Evolutionary conservation across 768 basidiomycete species (phyloP).

Genomic region (Mycena vulgaris): DNA sequence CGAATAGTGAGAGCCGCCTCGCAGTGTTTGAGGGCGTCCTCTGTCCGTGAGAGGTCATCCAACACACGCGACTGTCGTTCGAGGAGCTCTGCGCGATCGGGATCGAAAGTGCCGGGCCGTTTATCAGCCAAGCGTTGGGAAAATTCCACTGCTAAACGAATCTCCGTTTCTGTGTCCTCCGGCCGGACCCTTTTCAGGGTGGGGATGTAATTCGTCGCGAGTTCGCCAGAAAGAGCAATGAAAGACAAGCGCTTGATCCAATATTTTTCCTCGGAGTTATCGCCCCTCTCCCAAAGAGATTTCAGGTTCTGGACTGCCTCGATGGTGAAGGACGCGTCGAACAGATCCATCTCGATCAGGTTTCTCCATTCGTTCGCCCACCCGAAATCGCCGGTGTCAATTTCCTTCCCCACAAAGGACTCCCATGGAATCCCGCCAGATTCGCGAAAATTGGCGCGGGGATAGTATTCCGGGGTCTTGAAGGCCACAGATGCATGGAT

Average conservation of each 20-base stretch:
- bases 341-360: slow-evolving; percentile 3
- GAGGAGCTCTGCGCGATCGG: not conserved
- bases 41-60: not conserved
- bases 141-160: not conserved
- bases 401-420: not conserved
- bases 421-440: not conserved
- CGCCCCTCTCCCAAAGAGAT: not conserved
- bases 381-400: not conserved
- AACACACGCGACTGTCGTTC: not conserved
- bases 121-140: not conserved
- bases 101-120: not conserved
- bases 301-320: slow-evolving; percentile 4
- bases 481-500: slow-evolving; percentile 1
- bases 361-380: not conserved
- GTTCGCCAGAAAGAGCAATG: slow-evolving; percentile 9
- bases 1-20: not conserved
- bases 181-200: not conserved
- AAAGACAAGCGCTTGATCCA: slow-evolving; percentile 18
- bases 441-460: not conserved
- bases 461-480: not conserved
- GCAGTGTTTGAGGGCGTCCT: not conserved
- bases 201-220: not conserved
- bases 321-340: not conserved
- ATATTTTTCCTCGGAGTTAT: not conserved
- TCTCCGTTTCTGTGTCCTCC: not conserved